Conservation (phyloP, 164 flowering plant genomes). For the Tetrastigma voinierianum region DNA sequence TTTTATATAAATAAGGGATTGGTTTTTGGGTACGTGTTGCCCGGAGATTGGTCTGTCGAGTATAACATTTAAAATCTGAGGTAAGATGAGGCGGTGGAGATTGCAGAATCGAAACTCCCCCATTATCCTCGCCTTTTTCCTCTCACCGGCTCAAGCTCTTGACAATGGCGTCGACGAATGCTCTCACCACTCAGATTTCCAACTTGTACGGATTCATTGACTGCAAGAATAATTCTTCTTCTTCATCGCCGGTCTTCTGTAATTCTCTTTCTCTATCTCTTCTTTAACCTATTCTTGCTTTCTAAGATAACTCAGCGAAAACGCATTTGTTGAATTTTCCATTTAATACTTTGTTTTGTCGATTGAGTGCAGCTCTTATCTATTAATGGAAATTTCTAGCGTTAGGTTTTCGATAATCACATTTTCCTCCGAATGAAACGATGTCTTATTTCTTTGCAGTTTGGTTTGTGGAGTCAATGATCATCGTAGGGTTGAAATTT, state of each 20-base stretch:
- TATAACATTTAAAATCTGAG: too few relatives aligned
- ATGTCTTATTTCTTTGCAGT: too few relatives aligned
- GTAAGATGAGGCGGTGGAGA: too few relatives aligned
- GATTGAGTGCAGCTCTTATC: neutral
- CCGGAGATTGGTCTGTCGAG: too few relatives aligned
- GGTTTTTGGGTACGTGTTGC: too few relatives aligned
- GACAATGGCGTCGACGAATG: conserved; percentile 25
- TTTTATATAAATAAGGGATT: too few relatives aligned
- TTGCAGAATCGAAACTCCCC: neutral
- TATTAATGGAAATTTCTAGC: too few relatives aligned
- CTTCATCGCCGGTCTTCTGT: conserved; percentile 8
- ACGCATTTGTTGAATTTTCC: neutral
- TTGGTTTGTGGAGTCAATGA: neutral
- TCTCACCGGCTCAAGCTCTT: neutral
- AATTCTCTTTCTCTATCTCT: conserved; percentile 1
- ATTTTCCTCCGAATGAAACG: too few relatives aligned
- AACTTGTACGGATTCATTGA: conserved; percentile 11
- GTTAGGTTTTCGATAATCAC: too few relatives aligned
- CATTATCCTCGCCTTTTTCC: neutral
- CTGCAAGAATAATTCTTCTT: conserved; percentile 14
- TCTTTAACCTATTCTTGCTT: neutral
- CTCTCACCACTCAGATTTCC: conserved; percentile 16
- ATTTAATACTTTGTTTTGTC: neutral
- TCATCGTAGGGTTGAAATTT: neutral
- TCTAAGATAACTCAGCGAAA: too few relatives aligned